Evolutionary conservation across 805 yeast genomes (phyloP).

Genomic region (Isabelozyma rhagii): DNA sequence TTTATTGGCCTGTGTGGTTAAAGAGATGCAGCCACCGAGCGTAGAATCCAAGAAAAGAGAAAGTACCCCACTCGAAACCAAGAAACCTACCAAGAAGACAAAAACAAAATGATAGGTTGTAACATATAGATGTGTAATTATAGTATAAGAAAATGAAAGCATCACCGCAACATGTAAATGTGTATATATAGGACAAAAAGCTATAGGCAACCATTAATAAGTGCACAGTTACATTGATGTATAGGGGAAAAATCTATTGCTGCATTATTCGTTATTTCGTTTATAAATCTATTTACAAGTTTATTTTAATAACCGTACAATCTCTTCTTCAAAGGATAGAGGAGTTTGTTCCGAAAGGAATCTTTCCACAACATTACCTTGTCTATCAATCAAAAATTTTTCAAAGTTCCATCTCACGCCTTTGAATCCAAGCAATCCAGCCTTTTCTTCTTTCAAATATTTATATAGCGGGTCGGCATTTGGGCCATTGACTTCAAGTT

Average conservation of each 20-base stretch:
- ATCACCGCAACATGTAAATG: neutral
- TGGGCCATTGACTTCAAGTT: slow-evolving; percentile 86
- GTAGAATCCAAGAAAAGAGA: slow-evolving; percentile 8
- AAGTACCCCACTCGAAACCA: slow-evolving; percentile 8
- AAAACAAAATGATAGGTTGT: neutral
- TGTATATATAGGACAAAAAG: too few relatives aligned
- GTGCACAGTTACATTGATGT: neutral
- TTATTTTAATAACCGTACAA: slow-evolving; percentile 52
- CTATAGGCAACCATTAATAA: neutral
- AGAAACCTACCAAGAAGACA: slow-evolving; percentile 1
- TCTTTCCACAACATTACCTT: slow-evolving; percentile 45
- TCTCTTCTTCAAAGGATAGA: slow-evolving; percentile 32
- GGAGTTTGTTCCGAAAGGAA: slow-evolving; percentile 64
- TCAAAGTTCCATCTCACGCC: slow-evolving; percentile 46
- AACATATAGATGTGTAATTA: neutral
- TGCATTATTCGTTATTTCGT: neutral
- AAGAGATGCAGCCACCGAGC: slow-evolving; percentile 45
- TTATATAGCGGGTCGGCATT: slow-evolving; percentile 76
- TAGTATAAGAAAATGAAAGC: too few relatives aligned
- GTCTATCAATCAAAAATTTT: slow-evolving; percentile 39
- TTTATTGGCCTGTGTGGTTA: slow-evolving; percentile 67
- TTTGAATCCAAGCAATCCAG: slow-evolving; percentile 44
- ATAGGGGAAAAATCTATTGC: neutral
- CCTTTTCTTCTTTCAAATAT: slow-evolving; percentile 61
- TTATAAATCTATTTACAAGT: neutral